Base-by-base conservation (phyloP, 352 stramenopile species). In the Pythium coloratum region DNA sequence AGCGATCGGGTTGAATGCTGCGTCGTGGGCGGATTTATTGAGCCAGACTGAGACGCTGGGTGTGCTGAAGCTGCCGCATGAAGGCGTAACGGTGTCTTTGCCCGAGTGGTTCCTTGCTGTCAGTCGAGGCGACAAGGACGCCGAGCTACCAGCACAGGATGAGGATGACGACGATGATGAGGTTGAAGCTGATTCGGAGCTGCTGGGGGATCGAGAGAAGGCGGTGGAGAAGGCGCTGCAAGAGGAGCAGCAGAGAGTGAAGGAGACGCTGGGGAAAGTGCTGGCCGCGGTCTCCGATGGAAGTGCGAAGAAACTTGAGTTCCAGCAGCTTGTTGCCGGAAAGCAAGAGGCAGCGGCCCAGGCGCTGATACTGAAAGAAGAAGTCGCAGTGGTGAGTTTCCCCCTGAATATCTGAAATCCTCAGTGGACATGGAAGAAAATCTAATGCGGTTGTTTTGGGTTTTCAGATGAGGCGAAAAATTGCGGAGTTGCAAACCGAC, bases 41-140 rank as follows among this genome's bases (percentile, higher is more conserved):
- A 57, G 71, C 3, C 61, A 76, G 33, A 67, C 80, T 12, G 72
- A 88, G 34, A 64, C 61, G 54, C 77, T 91, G 30, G 84, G 76
- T n/a, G 61, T 80, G 32, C 50, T 81, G 36, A 72, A 73, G 16
- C 66, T 88, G 24, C 75, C 69, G 8, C 49, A 69, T 7, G 73
- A 78, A 3, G 81, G 76, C n/a, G 66, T 93, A 1, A 76, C 65
- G 13, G 49, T 93, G 24, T 70, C 74, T 53, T 62, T 93, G 3
- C 84, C 84, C 13, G 82, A 93, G 70, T 93, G 84, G 84, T 93
- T 91, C 59, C 50, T 88, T 28, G 75, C 76, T 33, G 78, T 92
- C 51, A 81, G 66, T 5, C 82, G 77, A 51, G 49, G 51, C 36
- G 81, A 89, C 33, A 71, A 69, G 55, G 72, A 82, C 30, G 58